These are phyloP conservation scores for Nicotiana obtusifolia DNA, from an alignment of 257 asterid genomes.

Conservation along the genomic window DNA sequence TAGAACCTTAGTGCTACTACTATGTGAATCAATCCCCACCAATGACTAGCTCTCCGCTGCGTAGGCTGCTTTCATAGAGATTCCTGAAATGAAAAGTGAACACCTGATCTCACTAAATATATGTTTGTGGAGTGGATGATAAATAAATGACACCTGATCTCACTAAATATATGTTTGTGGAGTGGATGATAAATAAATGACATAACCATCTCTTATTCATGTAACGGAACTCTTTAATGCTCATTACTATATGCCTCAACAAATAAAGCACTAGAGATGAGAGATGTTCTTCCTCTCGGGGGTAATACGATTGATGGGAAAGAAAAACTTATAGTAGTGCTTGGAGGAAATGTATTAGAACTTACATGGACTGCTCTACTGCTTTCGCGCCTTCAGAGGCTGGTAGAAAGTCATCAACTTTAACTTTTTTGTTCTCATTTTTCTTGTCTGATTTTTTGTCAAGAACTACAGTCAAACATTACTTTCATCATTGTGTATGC, in stretches of 20 bases:
- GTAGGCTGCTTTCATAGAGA: background rate
- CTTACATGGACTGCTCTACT: conserved; percentile 39
- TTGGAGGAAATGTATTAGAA: background rate
- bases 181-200: background rate
- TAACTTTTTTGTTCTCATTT: conserved; percentile 41
- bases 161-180: background rate
- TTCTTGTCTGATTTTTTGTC: conserved; percentile 22
- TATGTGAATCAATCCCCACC: too few relatives aligned
- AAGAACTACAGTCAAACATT: background rate
- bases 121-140: background rate
- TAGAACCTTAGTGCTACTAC: too few relatives aligned
- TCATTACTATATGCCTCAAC: background rate
- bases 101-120: too few relatives aligned
- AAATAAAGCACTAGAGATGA: background rate
- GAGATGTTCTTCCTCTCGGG: too few relatives aligned
- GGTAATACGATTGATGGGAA: too few relatives aligned
- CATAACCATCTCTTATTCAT: background rate
- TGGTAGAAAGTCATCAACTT: conserved; percentile 34
- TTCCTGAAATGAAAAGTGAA: background rate
- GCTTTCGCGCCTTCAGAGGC: conserved; percentile 26
- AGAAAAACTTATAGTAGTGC: too few relatives aligned
- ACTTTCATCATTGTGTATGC: background rate
- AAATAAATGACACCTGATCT: background rate
- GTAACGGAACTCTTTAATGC: background rate
- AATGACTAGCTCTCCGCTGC: background rate